Percentiles rank a stretch among this genome's conserved stretches.
Conservation (phyloP, 129 eudicot species). For the Deinandra increscens region DNA sequence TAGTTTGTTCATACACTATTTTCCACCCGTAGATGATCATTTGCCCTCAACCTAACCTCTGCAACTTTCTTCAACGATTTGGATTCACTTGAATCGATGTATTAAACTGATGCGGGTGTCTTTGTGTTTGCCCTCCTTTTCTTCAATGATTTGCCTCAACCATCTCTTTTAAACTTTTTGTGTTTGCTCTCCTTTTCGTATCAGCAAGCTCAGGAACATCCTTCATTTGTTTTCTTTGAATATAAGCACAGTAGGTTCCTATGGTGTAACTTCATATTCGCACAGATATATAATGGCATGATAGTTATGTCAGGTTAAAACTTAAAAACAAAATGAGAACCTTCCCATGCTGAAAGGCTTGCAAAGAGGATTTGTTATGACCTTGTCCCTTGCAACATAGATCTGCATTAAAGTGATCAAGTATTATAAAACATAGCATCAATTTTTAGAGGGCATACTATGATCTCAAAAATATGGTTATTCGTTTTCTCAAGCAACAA, state of each 20-base stretch:
- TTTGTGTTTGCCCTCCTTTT: no score
- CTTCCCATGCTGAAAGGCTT: slow-evolving; percentile 99
- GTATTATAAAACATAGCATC: not conserved
- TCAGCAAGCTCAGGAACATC: slow-evolving; percentile 88
- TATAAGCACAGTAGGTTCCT: slow-evolving; percentile 93
- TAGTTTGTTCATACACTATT: no score
- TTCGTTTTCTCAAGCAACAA: slow-evolving; percentile 71
- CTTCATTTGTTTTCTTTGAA: slow-evolving; percentile 89
- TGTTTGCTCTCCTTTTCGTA: slow-evolving; percentile 83
- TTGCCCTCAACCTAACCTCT: no score
- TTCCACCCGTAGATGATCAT: no score
- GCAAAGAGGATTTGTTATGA: slow-evolving; percentile 96
- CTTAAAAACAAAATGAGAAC: slow-evolving; percentile 36
- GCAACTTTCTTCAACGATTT: no score
- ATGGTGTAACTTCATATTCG: slow-evolving; percentile 6
- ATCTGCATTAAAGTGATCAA: slow-evolving; percentile 55
- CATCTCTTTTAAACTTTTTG: slow-evolving; percentile 91
- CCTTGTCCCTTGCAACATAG: slow-evolving; percentile 93
- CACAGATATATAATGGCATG: not conserved
- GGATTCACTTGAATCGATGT: no score
- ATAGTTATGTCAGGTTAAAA: slow-evolving; percentile 11
- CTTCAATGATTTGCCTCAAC: no score
- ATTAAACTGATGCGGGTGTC: no score
- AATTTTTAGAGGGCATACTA: slow-evolving; percentile 42
- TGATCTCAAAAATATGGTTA: slow-evolving; percentile 68